A percentile compares a stretch with the other conserved stretches of the same genome.
Evolutionary conservation across 2,329 filamentous ascomycete genomes (phyloP).

Genomic region (Pseudogymnoascus sp.): DNA sequence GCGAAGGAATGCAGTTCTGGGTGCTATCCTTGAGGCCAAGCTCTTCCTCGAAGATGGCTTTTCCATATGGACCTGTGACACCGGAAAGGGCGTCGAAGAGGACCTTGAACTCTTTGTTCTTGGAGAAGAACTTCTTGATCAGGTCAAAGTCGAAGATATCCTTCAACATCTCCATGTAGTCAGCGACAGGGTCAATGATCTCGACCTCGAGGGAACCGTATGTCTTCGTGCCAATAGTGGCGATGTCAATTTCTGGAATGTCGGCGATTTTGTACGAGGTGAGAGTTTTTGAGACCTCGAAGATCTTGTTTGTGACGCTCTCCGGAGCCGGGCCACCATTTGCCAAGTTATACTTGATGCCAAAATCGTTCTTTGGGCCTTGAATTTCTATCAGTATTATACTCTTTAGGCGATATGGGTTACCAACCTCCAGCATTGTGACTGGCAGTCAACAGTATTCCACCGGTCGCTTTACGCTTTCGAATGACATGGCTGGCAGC

Average conservation of each 20-base stretch:
- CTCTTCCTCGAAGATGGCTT: constrained; percentile 90
- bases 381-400: constrained; percentile 11
- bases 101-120: constrained; percentile 88
- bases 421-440: constrained; percentile 87
- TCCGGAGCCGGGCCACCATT: constrained; percentile 96
- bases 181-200: constrained; percentile 83
- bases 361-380: constrained; percentile 93
- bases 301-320: constrained; percentile 97
- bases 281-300: constrained; percentile 79
- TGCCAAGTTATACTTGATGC: constrained; percentile 98
- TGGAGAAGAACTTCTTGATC: constrained; percentile 86
- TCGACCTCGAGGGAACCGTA: constrained; percentile 89
- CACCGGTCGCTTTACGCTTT: constrained; percentile 88
- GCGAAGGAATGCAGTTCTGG: constrained; percentile 86
- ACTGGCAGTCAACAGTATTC: constrained; percentile 91
- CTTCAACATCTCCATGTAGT: constrained; percentile 94
- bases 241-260: constrained; percentile 78
- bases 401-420: not conserved
- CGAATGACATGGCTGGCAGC: constrained; percentile 94
- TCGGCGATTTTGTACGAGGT: constrained; percentile 87
- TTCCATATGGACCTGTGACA: constrained; percentile 91
- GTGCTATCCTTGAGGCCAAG: constrained; percentile 71
- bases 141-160: constrained; percentile 96
- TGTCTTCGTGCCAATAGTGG: constrained; percentile 70
- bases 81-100: constrained; percentile 92